Percentiles rank a stretch among this genome's conserved stretches.
These are phyloP conservation scores for Boletus sp. DNA, from an alignment of 768 basidiomycete species.

Conservation along the genomic window DNA sequence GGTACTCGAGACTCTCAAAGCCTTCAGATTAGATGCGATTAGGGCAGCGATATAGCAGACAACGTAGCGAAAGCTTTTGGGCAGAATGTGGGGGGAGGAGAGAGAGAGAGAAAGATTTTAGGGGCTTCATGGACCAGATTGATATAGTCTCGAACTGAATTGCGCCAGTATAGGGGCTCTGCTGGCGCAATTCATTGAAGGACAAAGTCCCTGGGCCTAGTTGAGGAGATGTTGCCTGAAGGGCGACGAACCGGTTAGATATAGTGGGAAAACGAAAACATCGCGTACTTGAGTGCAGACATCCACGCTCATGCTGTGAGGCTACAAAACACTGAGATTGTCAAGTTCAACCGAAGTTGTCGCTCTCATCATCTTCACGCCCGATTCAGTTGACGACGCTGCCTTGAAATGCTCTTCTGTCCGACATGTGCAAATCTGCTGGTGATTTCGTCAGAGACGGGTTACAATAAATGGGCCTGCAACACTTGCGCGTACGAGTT, in stretches of 20 bases:
- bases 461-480: conserved; percentile 91
- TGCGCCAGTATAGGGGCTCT: not conserved
- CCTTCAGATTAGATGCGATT: not conserved
- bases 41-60: not conserved
- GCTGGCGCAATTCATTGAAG: not conserved
- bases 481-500: conserved; percentile 96
- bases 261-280: no score
- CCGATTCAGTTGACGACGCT: not conserved
- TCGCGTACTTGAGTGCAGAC: no score
- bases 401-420: conserved; percentile 79
- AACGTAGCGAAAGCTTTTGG: not conserved
- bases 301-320: no score
- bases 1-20: not conserved
- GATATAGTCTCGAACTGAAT: not conserved
- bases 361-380: no score
- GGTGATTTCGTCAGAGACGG: conserved; percentile 71
- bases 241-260: no score
- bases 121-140: not conserved
- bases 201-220: no score
- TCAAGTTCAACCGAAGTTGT: not conserved
- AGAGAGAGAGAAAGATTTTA: not conserved
- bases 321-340: not conserved
- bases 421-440: conserved; percentile 91
- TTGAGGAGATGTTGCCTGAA: no score
- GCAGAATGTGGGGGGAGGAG: not conserved